Percentiles rank a stretch among this genome's conserved stretches.
Evolutionary conservation across 1,284 basidiomycete species (phyloP).

Genomic region (Mycosarcoma maydis): DNA sequence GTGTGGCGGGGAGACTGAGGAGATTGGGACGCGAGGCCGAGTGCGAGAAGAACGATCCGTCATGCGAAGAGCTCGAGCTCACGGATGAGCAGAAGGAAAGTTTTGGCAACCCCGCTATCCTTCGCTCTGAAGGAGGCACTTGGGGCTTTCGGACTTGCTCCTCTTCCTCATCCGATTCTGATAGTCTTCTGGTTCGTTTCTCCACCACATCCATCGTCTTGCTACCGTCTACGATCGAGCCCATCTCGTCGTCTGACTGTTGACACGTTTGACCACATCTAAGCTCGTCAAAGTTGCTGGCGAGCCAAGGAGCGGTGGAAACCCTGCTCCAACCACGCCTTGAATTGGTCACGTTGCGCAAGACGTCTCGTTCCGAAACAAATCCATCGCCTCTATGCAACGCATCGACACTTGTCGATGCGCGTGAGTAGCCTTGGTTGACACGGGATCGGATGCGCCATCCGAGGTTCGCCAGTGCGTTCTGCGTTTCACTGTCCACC

Average conservation of each 20-base stretch:
- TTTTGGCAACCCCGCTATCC: slow-evolving; percentile 6
- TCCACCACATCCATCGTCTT: neutral
- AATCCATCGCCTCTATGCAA: neutral
- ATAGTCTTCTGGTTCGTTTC: neutral
- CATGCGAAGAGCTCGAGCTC: neutral
- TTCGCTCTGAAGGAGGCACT: too few relatives aligned
- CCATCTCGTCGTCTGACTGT: too few relatives aligned
- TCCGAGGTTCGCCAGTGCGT: slow-evolving; percentile 21
- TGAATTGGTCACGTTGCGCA: slow-evolving; percentile 4
- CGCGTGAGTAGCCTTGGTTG: slow-evolving; percentile 24
- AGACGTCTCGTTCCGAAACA: slow-evolving; percentile 7
- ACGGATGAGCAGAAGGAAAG: slow-evolving; percentile 20
- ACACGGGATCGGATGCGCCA: slow-evolving; percentile 21
- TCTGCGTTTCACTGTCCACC: slow-evolving; percentile 16
- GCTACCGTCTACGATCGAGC: too few relatives aligned
- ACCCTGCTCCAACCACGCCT: slow-evolving; percentile 10
- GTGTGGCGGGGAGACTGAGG: too few relatives aligned
- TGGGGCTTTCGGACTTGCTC: too few relatives aligned
- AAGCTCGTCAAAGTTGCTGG: slow-evolving; percentile 1
- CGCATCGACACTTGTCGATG: neutral
- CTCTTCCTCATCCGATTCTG: neutral
- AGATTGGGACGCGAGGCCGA: neutral
- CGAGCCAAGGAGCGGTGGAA: slow-evolving; percentile 1
- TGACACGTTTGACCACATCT: too few relatives aligned
- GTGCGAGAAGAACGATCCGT: neutral